Percentiles rank a stretch among this genome's conserved stretches.
Conservation (phyloP, 2,329 filamentous ascomycete species). For the Hyphodiscus sp. region DNA sequence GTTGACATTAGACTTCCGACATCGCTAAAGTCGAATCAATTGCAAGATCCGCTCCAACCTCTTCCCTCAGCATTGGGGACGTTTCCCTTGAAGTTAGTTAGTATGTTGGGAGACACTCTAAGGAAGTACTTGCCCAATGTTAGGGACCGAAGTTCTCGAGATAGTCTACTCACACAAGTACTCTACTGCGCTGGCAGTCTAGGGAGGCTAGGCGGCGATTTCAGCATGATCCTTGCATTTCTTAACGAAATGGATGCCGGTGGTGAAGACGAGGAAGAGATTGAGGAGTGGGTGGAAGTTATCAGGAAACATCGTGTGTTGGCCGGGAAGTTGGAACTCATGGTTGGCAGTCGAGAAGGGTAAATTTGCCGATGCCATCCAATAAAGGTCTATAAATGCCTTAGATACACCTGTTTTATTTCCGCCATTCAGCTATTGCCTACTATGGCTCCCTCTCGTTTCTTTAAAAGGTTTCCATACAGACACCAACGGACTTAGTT, state of each 20-base stretch:
- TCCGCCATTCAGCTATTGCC: too few relatives aligned
- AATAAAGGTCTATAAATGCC: not conserved
- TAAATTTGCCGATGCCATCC: not conserved
- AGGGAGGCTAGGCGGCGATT: slow-evolving; percentile 84
- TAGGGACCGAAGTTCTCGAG: slow-evolving; percentile 69
- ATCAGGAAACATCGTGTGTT: slow-evolving; percentile 83
- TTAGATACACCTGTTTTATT: too few relatives aligned
- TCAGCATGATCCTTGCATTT: slow-evolving; percentile 77
- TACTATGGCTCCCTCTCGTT: too few relatives aligned
- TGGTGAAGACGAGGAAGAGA: slow-evolving; percentile 34
- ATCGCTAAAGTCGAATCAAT: not conserved
- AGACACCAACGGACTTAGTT: too few relatives aligned
- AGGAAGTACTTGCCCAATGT: slow-evolving; percentile 74
- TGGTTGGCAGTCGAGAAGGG: slow-evolving; percentile 41
- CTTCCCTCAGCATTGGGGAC: slow-evolving; percentile 73
- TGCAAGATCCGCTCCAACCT: slow-evolving; percentile 42
- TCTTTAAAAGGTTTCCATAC: too few relatives aligned
- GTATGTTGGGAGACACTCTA: slow-evolving; percentile 72
- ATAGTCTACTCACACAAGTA: slow-evolving; percentile 87
- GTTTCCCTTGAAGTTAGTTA: slow-evolving; percentile 77
- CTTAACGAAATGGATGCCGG: slow-evolving; percentile 29
- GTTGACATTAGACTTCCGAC: slow-evolving; percentile 11
- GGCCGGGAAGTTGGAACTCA: slow-evolving; percentile 69
- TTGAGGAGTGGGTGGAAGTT: slow-evolving; percentile 76
- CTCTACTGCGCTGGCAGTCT: slow-evolving; percentile 90